Conservation (phyloP, 2,329 filamentous ascomycete genomes). For the Calonectria henricotiae region DNA sequence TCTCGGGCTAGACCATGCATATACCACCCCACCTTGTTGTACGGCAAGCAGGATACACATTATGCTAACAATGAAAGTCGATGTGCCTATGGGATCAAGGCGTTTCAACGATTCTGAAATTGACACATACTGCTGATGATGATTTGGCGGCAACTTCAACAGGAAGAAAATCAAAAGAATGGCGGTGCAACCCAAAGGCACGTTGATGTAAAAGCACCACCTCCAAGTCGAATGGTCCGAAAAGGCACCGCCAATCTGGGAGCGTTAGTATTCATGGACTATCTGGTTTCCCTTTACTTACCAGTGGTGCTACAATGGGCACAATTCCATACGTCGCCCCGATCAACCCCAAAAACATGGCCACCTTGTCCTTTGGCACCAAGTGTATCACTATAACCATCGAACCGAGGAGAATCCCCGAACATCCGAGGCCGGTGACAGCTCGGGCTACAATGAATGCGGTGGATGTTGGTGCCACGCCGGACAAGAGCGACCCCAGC, state of each 20-base stretch:
- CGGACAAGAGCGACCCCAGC: constrained; percentile 68
- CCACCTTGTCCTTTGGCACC: constrained; percentile 52
- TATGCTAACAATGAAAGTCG: constrained; percentile 1
- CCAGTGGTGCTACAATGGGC: constrained; percentile 53
- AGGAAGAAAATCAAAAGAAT: constrained; percentile 56
- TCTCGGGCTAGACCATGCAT: background rate
- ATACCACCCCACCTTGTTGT: background rate
- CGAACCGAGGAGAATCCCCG: constrained; percentile 65
- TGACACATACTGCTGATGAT: constrained; percentile 10
- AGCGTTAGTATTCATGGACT: background rate
- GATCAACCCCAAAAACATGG: constrained; percentile 54
- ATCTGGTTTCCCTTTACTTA: background rate
- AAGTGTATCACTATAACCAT: constrained; percentile 66
- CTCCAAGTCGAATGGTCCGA: constrained; percentile 51
- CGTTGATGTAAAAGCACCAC: constrained; percentile 42
- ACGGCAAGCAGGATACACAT: constrained; percentile 6
- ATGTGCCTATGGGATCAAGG: constrained; percentile 10
- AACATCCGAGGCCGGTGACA: constrained; percentile 63
- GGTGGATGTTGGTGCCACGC: constrained; percentile 61
- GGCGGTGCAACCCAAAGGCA: constrained; percentile 53
- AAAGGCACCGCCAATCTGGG: constrained; percentile 54
- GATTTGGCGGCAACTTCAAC: constrained; percentile 53
- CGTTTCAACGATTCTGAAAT: background rate
- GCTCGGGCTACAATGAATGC: constrained; percentile 68
- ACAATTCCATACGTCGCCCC: constrained; percentile 55